Evolutionary conservation across 768 basidiomycete genomes (phyloP).

Genomic region (Paxillus involutus): DNA sequence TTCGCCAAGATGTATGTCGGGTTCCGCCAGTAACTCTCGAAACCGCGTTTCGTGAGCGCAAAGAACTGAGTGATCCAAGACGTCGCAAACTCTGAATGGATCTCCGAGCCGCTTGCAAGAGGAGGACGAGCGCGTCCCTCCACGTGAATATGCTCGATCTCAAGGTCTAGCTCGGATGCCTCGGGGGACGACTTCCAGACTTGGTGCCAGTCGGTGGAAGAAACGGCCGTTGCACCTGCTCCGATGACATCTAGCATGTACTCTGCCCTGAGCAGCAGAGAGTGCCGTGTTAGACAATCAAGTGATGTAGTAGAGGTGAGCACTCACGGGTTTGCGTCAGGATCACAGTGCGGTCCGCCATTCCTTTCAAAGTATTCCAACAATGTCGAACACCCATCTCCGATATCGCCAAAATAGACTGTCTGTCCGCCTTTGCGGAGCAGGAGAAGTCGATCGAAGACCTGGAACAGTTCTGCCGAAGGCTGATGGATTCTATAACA

Average conservation of each 20-base stretch:
- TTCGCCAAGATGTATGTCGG: conserved; percentile 41
- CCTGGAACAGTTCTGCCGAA: conserved; percentile 50
- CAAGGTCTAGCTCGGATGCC: conserved; percentile 33
- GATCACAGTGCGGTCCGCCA: conserved; percentile 16
- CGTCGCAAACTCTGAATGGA: conserved; percentile 35
- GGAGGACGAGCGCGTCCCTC: conserved; percentile 31
- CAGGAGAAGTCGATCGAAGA: conserved; percentile 51
- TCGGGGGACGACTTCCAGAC: conserved; percentile 48
- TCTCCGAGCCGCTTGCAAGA: conserved; percentile 17
- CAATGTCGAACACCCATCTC: conserved; percentile 20
- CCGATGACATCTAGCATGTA: conserved; percentile 56
- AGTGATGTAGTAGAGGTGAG: neutral
- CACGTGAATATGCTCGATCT: conserved; percentile 44
- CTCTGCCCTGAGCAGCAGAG: conserved; percentile 35
- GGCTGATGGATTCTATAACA: conserved; percentile 29
- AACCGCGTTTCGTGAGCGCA: conserved; percentile 32
- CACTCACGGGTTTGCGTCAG: conserved; percentile 25
- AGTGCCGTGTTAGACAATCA: neutral
- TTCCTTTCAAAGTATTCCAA: conserved; percentile 24
- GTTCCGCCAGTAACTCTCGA: conserved; percentile 37
- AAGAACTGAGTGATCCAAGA: conserved; percentile 38
- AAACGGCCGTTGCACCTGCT: conserved; percentile 50
- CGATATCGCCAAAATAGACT: conserved; percentile 61
- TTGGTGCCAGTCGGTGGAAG: conserved; percentile 47
- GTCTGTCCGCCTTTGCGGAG: conserved; percentile 56